Percentiles rank a stretch among this genome's conserved stretches.
phyloP scores from a whole-genome alignment of 2,329 filamentous ascomycete genomes.

The Fusarium begoniae region DNA sequence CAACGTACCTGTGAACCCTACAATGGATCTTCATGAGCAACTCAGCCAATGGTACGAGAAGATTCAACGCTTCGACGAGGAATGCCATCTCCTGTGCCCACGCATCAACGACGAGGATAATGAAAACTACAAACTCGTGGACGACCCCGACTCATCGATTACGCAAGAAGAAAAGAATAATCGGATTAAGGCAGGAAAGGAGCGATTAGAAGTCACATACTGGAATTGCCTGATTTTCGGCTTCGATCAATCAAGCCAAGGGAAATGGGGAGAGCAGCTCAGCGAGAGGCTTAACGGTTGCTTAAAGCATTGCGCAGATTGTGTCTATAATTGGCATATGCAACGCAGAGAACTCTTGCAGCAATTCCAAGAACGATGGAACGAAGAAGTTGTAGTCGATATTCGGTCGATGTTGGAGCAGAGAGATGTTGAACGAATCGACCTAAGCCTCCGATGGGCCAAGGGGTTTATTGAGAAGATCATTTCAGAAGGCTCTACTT shows the following conservation, averaged over 20 bases:
- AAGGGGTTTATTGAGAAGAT: conserved; percentile 63
- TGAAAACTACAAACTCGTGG: conserved; percentile 63
- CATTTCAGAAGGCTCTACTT: conserved; percentile 56
- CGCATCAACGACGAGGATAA: conserved; percentile 69
- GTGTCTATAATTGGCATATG: conserved; percentile 79
- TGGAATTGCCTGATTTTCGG: conserved; percentile 76
- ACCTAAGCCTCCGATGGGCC: conserved; percentile 66
- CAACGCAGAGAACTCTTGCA: conserved; percentile 70
- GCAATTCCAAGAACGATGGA: conserved; percentile 65
- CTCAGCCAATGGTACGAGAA: conserved; percentile 56
- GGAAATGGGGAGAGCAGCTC: conserved; percentile 69
- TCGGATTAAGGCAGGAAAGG: conserved; percentile 63
- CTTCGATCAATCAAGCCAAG: conserved; percentile 68
- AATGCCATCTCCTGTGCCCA: conserved; percentile 74
- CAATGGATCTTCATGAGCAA: conserved; percentile 54
- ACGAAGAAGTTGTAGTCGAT: conserved; percentile 60
- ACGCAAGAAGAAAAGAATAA: conserved; percentile 60
- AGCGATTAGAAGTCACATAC: conserved; percentile 69
- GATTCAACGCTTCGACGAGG: conserved; percentile 54
- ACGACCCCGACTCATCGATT: conserved; percentile 62
- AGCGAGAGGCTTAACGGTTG: conserved; percentile 64
- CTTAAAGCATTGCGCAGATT: conserved; percentile 73
- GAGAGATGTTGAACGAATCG: conserved; percentile 70
- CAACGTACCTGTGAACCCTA: conserved; percentile 22
- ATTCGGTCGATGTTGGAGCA: conserved; percentile 67